Conservation (phyloP, 345 rosid genomes). For the Nasturtium officinale region DNA sequence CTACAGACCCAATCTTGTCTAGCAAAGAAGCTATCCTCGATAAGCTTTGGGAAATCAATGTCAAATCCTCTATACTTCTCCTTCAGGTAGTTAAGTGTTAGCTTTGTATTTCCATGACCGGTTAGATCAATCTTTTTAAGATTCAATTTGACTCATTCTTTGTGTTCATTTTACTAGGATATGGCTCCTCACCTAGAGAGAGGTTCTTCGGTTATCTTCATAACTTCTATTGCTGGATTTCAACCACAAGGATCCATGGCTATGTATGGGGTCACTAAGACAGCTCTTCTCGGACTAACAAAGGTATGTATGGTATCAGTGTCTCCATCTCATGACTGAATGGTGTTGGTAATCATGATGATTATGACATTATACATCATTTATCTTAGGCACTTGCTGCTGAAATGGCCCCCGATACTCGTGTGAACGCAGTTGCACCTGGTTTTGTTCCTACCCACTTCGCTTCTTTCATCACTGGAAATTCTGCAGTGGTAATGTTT, state of each 20-base stretch:
- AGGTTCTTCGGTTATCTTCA: constrained; percentile 76
- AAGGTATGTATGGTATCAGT: constrained; percentile 54
- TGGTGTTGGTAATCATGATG: background rate
- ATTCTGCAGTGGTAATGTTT: constrained; percentile 52
- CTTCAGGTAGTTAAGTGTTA: constrained; percentile 49
- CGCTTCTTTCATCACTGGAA: constrained; percentile 58
- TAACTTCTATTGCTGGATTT: constrained; percentile 76
- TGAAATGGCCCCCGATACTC: constrained; percentile 80
- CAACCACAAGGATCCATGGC: constrained; percentile 63
- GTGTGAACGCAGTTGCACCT: constrained; percentile 85
- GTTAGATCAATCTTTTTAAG: background rate
- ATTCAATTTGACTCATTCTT: background rate
- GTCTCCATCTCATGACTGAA: constrained; percentile 9
- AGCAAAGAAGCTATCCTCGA: constrained; percentile 69
- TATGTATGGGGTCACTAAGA: constrained; percentile 96
- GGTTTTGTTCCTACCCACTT: constrained; percentile 91
- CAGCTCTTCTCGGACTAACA: constrained; percentile 86
- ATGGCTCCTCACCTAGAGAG: constrained; percentile 73
- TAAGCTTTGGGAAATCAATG: constrained; percentile 90
- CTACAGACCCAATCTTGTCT: constrained; percentile 59
- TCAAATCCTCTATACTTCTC: constrained; percentile 71
- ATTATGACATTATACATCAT: background rate
- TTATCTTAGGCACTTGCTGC: constrained; percentile 73
- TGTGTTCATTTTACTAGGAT: constrained; percentile 50
- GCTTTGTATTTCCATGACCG: background rate